phyloP scores from a whole-genome alignment of 2,329 filamentous ascomycete genomes.

The Passalora sequoiae region DNA sequence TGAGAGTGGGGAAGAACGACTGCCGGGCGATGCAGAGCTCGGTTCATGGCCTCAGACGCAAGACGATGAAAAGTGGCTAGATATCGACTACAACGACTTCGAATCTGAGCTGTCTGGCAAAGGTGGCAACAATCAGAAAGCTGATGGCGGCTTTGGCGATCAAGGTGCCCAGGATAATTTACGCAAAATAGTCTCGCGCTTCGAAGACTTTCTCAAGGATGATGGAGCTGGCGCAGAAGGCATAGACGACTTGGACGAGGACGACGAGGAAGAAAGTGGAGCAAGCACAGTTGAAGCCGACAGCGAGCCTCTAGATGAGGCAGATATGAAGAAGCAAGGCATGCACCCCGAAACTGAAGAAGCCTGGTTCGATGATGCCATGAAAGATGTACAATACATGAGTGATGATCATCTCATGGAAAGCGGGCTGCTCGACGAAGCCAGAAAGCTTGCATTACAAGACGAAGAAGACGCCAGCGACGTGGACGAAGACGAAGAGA shows the following conservation, averaged over 20 bases:
- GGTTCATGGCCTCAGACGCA: conserved; percentile 62
- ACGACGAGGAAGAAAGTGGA: conserved; percentile 54
- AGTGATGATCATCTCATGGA: conserved; percentile 39
- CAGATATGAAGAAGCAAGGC: conserved; percentile 66
- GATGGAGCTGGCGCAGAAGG: conserved; percentile 76
- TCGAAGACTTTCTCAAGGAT: conserved; percentile 86
- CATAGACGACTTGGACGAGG: conserved; percentile 62
- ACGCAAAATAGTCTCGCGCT: conserved; percentile 86
- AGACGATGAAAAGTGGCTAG: conserved; percentile 85
- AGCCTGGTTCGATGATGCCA: conserved; percentile 76
- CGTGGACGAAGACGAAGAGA: conserved; percentile 53
- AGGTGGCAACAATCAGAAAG: conserved; percentile 9
- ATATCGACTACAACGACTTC: conserved; percentile 86
- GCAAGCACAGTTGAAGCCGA: conserved; percentile 41
- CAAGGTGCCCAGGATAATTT: conserved; percentile 66
- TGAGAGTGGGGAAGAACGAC: conserved; percentile 60
- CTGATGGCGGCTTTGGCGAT: conserved; percentile 53
- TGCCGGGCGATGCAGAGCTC: conserved; percentile 74
- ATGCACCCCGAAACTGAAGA: conserved; percentile 65
- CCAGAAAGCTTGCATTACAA: conserved; percentile 33
- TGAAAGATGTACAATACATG: conserved; percentile 85
- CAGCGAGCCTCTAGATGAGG: conserved; percentile 36
- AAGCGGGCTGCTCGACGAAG: conserved; percentile 33
- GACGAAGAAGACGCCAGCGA: conserved; percentile 42
- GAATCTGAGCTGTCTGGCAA: conserved; percentile 66